Base-by-base conservation (phyloP, 2,329 filamentous ascomycete genomes). In the Monosporascus sp. region DNA sequence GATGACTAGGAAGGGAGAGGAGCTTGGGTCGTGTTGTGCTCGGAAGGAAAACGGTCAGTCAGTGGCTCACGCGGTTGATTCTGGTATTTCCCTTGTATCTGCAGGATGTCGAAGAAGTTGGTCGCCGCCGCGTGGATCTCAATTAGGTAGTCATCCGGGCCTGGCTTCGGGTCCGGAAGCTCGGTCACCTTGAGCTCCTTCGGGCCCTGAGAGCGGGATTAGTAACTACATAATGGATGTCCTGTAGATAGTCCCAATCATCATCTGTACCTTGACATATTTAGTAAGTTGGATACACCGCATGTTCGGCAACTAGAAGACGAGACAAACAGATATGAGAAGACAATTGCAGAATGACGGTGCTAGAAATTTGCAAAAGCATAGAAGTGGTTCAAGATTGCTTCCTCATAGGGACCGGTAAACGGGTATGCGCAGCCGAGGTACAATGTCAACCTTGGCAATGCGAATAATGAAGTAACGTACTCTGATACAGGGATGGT, bases 71-170 rank as follows among this genome's bases (percentile, higher is more conserved):
- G 84, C 0, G 91, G 91, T 64, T 97, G 92, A 68, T 90, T 81
- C 68, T 97, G 93, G 73, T 97, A 97, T 81, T 95, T 96, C 52
- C 93, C 93, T 66, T 90, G 87, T 66, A 97, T 90, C 68, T 97
- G 93, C 51, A 97, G 83, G 53, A 96, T 88, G 70, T 97, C 93
- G 76, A 97, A 97, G 81, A 97, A 97, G 75, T 97, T 97, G 64
- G 90, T 89, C 20, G 90, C 93, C 0, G 88, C 82, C 47, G 93
- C 90, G 71, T 90, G 89, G 64, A 97, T 88, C 65, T 85, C 82
- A 68, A 97, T 88, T 58, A 95, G 79, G 69, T 97, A 97, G 73
- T 96, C 84, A 65, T 88, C 76, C 34, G 83, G 72, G 8, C 79
- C 77, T 1, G 91, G 89, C 1, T 74, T 73, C 1, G 90, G 92